A percentile compares a stretch with the other conserved stretches of the same genome.
Evolutionary conservation across 441 rosid genomes (phyloP).

Genomic region (Adansonia gregorii): DNA sequence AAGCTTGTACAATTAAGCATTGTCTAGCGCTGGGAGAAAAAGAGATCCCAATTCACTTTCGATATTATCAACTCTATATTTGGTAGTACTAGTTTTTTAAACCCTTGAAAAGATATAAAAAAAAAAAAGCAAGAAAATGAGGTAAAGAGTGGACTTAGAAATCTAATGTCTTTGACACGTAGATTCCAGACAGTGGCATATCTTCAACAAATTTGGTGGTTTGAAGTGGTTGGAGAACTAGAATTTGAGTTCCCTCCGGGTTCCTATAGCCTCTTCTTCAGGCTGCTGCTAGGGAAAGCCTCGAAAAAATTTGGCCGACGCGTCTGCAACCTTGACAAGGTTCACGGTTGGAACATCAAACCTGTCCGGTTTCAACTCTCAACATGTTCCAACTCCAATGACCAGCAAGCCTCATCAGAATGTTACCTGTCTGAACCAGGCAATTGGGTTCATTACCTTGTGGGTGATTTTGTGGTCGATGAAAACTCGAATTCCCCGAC

Average conservation of each 20-base stretch:
- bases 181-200: constrained; percentile 75
- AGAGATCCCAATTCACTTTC: neutral
- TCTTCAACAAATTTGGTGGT: constrained; percentile 95
- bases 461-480: constrained; percentile 56
- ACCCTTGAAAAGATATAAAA: no score
- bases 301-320: constrained; percentile 56
- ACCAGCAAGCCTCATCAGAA: constrained; percentile 60
- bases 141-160: neutral
- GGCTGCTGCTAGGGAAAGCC: constrained; percentile 67
- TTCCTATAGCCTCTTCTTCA: constrained; percentile 60
- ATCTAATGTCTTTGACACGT: constrained; percentile 12
- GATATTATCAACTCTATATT: no score
- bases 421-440: constrained; percentile 52
- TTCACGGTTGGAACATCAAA: constrained; percentile 81
- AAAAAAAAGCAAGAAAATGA: no score
- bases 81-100: no score
- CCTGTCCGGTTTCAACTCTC: constrained; percentile 72
- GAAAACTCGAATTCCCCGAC: constrained; percentile 30
- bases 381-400: constrained; percentile 49
- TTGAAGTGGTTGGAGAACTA: constrained; percentile 74
- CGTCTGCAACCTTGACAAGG: constrained; percentile 57
- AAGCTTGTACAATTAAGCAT: neutral
- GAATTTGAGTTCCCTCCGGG: constrained; percentile 72
- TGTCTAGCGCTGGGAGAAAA: neutral
- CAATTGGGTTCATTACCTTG: constrained; percentile 60